Evolutionary conservation across 192 early-diverging fungal genomes (phyloP), one percentile per base, ranked within the genome.

Genomic region (Chytriomyces hyalinus): DNA sequence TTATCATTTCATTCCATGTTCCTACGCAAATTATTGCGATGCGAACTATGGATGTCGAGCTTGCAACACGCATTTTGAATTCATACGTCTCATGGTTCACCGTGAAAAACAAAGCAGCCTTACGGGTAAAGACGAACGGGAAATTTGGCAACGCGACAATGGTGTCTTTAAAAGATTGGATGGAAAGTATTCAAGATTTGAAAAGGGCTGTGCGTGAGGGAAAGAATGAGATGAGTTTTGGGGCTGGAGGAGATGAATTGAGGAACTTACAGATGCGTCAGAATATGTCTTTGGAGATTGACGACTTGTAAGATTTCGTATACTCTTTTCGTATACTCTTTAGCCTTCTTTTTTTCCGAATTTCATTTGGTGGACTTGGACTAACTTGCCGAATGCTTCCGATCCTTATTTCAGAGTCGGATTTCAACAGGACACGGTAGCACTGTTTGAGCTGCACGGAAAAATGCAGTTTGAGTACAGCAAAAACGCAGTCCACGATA

Each of bases 221-320:
- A 36, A 36, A 4, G 46, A 46, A 44, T 3, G 15, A 6, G 66
- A 46, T 17, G 11, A 7, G 11, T 11, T 67, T 15, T 46, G 13
- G 11, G 4, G 66, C 36, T 43, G 11, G 17, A 47, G 44, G 36
- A 15, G 15, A 15, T 11, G 11, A 10, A 6, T 20, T 67, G 44
- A 67, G 44, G 45, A 46, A 6, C 17, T 48, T 67, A 9, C 20
- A 15, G 46, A 11, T 15, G 44, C 26, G 13, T 46, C 43, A n/a
- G 22, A 22, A 67, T 11, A 47, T 15, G 17, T 67, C 43, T 48
- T 67, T 20, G 26, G 46, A 67, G 44, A 67, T 67, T 49, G 66
- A 67, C 13, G 66, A 67, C 44, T n/a, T 67, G 66, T 67, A 22
- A 67, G 66, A 36, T 36, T 2, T 36, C 36, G 24, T 26, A 36